Conservation (phyloP, 805 yeast genomes). For the Saccharomycopsis selenospora region DNA sequence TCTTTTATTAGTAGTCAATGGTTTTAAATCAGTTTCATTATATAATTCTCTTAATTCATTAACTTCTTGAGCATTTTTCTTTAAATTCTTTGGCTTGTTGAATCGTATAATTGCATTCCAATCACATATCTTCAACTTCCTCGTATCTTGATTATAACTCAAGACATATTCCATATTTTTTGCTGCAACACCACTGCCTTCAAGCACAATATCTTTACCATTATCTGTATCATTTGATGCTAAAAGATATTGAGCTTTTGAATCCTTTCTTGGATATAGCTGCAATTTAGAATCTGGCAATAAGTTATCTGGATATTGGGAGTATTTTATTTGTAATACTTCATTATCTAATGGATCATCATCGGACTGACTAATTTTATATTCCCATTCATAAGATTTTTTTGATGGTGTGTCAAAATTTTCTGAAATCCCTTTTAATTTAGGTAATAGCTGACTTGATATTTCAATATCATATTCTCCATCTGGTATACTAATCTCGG, state of each 20-base stretch:
- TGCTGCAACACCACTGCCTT: constrained; percentile 8
- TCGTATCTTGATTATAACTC: constrained; percentile 4
- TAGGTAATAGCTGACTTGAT: constrained; percentile 5
- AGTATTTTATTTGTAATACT: constrained; percentile 3
- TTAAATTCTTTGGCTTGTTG: constrained; percentile 15
- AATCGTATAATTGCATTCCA: constrained; percentile 12
- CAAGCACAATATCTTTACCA: constrained; percentile 4
- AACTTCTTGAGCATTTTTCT: constrained; percentile 12
- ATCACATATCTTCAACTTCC: constrained; percentile 9
- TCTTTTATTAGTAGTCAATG: neutral
- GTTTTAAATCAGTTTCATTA: neutral
- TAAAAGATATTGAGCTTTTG: constrained; percentile 4
- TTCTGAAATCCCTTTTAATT: neutral
- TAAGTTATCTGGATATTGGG: constrained; percentile 2
- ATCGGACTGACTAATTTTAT: neutral
- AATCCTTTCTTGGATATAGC: constrained; percentile 2
- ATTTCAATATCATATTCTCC: constrained; percentile 18
- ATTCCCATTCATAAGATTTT: neutral
- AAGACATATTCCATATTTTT: constrained; percentile 15
- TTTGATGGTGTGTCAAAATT: neutral
- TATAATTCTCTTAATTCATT: constrained; percentile 7
- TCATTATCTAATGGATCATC: constrained; percentile 2
- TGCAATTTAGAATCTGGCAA: constrained; percentile 4
- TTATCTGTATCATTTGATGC: neutral
- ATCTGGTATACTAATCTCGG: constrained; percentile 9